Evolutionary conservation across 2,329 filamentous ascomycete genomes (phyloP), one percentile per base, ranked within the genome.

Genomic region (Beauveria asiatica): DNA sequence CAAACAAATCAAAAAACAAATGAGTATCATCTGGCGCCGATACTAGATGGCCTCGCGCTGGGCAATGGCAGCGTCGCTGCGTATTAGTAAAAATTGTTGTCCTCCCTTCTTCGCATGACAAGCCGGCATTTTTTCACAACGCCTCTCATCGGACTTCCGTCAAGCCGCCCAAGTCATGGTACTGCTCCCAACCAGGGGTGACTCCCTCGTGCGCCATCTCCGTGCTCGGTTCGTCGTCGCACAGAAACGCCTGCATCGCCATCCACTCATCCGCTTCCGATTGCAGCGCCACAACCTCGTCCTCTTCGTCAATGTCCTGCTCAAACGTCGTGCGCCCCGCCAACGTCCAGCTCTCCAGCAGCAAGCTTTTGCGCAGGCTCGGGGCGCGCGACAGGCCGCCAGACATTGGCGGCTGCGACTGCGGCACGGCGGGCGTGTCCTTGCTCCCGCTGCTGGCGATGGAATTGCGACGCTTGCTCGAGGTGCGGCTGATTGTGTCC

Each of bases 111-210:
- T 25, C 44, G 5, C 10, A 13, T 42, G 8, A 39, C 19, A 19
- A 25, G 19, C 10, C 37, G 13, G 4, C 19, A 9, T 10, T 21
- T 39, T 2, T 23, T 1, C 10, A 13, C 9, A 6, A 23, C 30
- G 9, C 16, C n/a, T 3, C n/a, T 72, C 65, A 74, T 48, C 66
- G 66, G 64, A 73, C 68, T 61, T 74, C 72, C 2, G 73, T 79
- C 51, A 79, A 65, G 0, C 78, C 78, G 39, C 78, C 78, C 4
- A 80, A 66, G 13, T 78, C 75, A 30, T 72, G 70, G 62, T 77
- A 80, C 66, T 79, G 75, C 63, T 76, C 77, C 77, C 76, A 80
- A 5, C 73, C 73, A 3, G 74, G 69, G 60, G 71, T 65, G 33
- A 65, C 66, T 21, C 67, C 64, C 37, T 66, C 66, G 21, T 67